Evolutionary conservation across 352 stramenopile species (phyloP).

Genomic region (Phytophthora aleatoria): DNA sequence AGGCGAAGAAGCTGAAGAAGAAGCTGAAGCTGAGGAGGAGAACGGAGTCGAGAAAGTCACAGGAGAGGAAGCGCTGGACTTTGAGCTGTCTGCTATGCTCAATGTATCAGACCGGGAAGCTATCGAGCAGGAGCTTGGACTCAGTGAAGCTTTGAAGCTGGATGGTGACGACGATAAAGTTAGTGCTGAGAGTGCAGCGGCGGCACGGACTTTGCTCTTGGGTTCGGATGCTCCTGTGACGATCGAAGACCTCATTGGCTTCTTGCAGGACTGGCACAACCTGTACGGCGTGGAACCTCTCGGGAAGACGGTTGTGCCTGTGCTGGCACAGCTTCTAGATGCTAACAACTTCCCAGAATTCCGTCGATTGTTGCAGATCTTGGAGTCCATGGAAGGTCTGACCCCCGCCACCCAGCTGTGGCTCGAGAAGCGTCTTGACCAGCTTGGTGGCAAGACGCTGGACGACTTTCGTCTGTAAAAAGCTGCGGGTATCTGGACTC

Average conservation of each 20-base stretch:
- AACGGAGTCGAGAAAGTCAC: not conserved
- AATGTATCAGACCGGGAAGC: constrained; percentile 44
- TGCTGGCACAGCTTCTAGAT: constrained; percentile 64
- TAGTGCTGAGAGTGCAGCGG: constrained; percentile 26
- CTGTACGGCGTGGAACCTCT: constrained; percentile 66
- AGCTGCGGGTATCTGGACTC: not conserved
- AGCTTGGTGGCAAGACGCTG: constrained; percentile 51
- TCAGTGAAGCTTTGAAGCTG: constrained; percentile 42
- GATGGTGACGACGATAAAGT: constrained; percentile 48
- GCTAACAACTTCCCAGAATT: constrained; percentile 62
- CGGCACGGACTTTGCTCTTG: constrained; percentile 25
- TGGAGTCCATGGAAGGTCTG: constrained; percentile 79
- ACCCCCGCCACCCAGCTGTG: constrained; percentile 69
- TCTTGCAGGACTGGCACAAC: constrained; percentile 90
- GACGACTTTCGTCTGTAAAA: constrained; percentile 60
- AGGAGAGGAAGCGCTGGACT: constrained; percentile 29
- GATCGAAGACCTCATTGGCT: constrained; percentile 66
- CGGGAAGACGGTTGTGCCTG: constrained; percentile 77
- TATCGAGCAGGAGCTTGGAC: constrained; percentile 53
- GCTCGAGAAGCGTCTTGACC: constrained; percentile 71
- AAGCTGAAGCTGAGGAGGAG: constrained; percentile 20
- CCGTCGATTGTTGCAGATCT: constrained; percentile 72
- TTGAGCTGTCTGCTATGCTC: constrained; percentile 41
- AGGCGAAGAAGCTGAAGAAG: constrained; percentile 3
- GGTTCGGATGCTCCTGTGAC: constrained; percentile 48